These are phyloP conservation scores for Candida montana DNA, from an alignment of 805 yeast genomes.

Conservation along the genomic window DNA sequence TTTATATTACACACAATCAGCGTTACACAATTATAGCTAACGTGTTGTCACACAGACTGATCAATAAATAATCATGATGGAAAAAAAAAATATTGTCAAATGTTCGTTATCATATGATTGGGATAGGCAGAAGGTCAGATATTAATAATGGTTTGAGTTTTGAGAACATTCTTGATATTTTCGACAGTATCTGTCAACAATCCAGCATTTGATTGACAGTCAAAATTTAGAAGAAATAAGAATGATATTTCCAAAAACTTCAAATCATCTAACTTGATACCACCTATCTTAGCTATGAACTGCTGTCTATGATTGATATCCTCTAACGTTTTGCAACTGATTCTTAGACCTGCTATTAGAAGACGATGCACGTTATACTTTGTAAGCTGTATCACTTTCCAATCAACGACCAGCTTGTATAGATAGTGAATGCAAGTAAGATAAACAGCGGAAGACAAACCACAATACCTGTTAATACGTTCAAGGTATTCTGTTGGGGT, in stretches of 20 bases:
- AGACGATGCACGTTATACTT: constrained; percentile 39
- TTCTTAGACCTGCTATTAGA: constrained; percentile 38
- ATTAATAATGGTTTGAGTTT: too few species aligned
- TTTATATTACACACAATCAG: too few species aligned
- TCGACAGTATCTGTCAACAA: constrained; percentile 16
- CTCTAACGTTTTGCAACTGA: constrained; percentile 43
- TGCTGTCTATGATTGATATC: constrained; percentile 40
- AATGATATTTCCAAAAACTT: constrained; percentile 45
- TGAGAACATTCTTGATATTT: constrained; percentile 1
- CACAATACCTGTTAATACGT: constrained; percentile 25
- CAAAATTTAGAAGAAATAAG: constrained; percentile 44
- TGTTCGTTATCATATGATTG: too few species aligned
- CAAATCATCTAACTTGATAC: constrained; percentile 39
- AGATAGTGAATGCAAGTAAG: constrained; percentile 24
- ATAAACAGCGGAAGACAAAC: constrained; percentile 26
- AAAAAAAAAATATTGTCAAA: too few species aligned
- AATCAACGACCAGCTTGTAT: constrained; percentile 16
- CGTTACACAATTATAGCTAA: too few species aligned
- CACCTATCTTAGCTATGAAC: constrained; percentile 42
- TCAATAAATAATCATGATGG: too few species aligned
- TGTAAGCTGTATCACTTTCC: constrained; percentile 25
- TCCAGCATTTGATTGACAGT: constrained; percentile 37
- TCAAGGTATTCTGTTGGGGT: constrained; percentile 23
- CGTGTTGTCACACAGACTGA: too few species aligned
- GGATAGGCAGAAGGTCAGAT: too few species aligned